These are phyloP conservation scores for Saturnispora bothae DNA, from an alignment of 805 yeast species.

Conservation along the genomic window DNA sequence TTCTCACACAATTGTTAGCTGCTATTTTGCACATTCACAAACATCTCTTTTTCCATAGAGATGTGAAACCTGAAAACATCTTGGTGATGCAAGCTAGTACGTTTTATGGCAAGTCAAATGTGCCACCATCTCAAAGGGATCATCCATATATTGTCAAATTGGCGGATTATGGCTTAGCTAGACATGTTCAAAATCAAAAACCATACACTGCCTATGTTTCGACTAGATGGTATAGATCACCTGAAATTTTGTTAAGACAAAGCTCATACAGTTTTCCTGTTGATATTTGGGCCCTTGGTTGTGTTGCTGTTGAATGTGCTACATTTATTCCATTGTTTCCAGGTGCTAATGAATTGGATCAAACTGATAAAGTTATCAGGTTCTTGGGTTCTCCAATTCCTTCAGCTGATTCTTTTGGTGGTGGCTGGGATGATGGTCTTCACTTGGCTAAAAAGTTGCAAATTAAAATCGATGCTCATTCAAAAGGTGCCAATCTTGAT, in stretches of 20 bases:
- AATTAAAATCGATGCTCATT: constrained; percentile 9
- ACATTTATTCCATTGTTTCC: constrained; percentile 74
- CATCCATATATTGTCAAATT: constrained; percentile 55
- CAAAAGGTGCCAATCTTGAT: constrained; percentile 39
- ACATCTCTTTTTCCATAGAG: constrained; percentile 69
- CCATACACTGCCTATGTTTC: constrained; percentile 70
- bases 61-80: constrained; percentile 89
- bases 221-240: constrained; percentile 81
- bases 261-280: constrained; percentile 55
- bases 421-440: constrained; percentile 60
- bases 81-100: constrained; percentile 50
- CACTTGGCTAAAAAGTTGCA: constrained; percentile 36
- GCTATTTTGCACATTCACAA: constrained; percentile 79
- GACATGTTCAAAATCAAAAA: constrained; percentile 41
- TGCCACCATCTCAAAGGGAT: constrained; percentile 31
- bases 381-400: constrained; percentile 63
- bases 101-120: constrained; percentile 36
- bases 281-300: constrained; percentile 83
- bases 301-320: constrained; percentile 65
- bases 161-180: constrained; percentile 74
- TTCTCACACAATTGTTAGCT: constrained; percentile 57
- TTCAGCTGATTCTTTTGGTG: constrained; percentile 45
- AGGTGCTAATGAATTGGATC: constrained; percentile 72
- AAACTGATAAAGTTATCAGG: constrained; percentile 55
- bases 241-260: constrained; percentile 63